phyloP scores from a whole-genome alignment of 208 protist genomes.

The Polymyxa betae region DNA sequence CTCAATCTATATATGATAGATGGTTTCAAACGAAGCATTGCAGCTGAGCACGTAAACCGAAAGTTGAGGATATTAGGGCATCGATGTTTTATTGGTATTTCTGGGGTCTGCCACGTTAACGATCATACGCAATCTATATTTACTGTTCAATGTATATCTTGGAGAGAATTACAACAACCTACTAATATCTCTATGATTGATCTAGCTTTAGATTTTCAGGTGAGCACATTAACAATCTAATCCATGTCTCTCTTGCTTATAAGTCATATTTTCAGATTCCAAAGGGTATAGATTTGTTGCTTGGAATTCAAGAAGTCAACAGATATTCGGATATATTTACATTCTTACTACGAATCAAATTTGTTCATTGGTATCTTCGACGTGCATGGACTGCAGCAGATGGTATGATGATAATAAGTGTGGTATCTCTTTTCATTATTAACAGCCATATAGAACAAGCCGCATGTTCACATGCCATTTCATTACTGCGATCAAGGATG shows the following conservation, averaged over 20 bases:
- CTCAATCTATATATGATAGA: too few species aligned
- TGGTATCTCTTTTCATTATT: conserved; percentile 10
- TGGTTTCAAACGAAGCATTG: too few species aligned
- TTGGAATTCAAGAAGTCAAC: conserved; percentile 16
- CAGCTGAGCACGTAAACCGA: too few species aligned
- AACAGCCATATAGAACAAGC: background rate
- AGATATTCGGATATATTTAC: conserved; percentile 23
- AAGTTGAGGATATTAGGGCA: too few species aligned
- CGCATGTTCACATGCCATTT: background rate
- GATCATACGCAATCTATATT: too few species aligned
- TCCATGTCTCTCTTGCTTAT: conserved; percentile 28
- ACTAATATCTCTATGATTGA: too few species aligned
- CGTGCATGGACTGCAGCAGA: background rate
- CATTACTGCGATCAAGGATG: background rate
- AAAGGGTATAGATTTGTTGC: background rate
- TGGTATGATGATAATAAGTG: background rate
- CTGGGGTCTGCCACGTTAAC: too few species aligned
- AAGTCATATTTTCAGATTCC: background rate
- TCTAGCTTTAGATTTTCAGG: too few species aligned
- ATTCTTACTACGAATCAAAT: conserved; percentile 40
- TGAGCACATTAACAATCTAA: too few species aligned
- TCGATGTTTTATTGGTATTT: too few species aligned
- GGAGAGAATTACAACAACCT: too few species aligned
- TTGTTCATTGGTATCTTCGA: conserved; percentile 18
- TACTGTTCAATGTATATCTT: too few species aligned